Percentiles rank a stretch among this genome's conserved stretches.
phyloP scores from a whole-genome alignment of 2,329 filamentous ascomycete species.

The Nigrospora osmanthi region DNA sequence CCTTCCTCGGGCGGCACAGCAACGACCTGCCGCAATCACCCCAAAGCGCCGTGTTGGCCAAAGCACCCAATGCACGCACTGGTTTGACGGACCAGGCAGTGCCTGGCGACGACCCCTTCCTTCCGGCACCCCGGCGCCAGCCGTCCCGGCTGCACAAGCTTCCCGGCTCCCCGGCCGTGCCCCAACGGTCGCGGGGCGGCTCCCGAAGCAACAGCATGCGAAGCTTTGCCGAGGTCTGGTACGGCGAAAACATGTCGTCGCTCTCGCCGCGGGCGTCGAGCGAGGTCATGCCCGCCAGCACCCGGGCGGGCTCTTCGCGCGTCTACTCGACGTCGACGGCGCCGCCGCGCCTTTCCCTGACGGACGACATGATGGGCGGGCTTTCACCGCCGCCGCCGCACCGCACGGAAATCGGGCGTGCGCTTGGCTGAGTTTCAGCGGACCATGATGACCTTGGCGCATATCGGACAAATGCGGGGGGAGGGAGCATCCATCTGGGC shows the following conservation, averaged over 20 bases:
- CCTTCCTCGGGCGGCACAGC: constrained; percentile 27
- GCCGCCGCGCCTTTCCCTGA: constrained; percentile 35
- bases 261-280: constrained; percentile 26
- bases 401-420: constrained; percentile 40
- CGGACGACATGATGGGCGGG: constrained; percentile 27
- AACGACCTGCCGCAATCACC: constrained; percentile 36
- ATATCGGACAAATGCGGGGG: not conserved
- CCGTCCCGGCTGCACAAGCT: constrained; percentile 46
- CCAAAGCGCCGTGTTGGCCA: constrained; percentile 43
- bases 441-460: not conserved
- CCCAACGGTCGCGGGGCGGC: constrained; percentile 26
- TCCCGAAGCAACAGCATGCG: constrained; percentile 38
- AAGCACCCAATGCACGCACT: constrained; percentile 53
- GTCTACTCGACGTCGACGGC: constrained; percentile 35
- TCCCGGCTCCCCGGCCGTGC: constrained; percentile 20
- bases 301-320: constrained; percentile 23
- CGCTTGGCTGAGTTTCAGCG: constrained; percentile 38
- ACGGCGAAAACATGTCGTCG: constrained; percentile 21
- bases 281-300: constrained; percentile 12
- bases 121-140: constrained; percentile 43
- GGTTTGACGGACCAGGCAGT: constrained; percentile 55
- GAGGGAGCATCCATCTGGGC: not conserved
- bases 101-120: constrained; percentile 52
- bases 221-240: constrained; percentile 33
- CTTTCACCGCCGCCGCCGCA: constrained; percentile 41